These are phyloP conservation scores for Talaromyces sp. DNA, from an alignment of 2,329 filamentous ascomycete species.

Conservation along the genomic window DNA sequence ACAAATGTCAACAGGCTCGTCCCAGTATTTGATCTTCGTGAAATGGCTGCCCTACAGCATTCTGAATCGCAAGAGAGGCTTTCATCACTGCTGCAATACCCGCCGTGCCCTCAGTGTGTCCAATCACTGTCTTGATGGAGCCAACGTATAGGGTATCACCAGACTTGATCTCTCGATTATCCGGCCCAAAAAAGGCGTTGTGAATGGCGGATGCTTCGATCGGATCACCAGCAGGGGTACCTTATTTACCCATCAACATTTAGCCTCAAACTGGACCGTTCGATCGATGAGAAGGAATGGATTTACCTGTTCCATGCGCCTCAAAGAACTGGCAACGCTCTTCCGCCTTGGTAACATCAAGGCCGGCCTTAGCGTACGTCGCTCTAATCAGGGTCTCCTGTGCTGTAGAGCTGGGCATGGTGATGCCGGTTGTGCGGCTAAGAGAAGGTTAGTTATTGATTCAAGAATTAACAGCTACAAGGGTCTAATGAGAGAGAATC, in stretches of 20 bases:
- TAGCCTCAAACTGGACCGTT: too few relatives aligned
- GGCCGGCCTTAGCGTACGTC: conserved; percentile 32
- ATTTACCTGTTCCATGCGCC: conserved; percentile 39
- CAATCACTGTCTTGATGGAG: conserved; percentile 19
- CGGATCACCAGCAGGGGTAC: conserved; percentile 24
- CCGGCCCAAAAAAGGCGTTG: not conserved
- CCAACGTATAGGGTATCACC: not conserved
- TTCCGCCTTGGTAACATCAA: conserved; percentile 21
- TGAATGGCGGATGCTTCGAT: conserved; percentile 9
- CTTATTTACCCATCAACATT: too few relatives aligned
- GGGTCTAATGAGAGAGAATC: too few relatives aligned
- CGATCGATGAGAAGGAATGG: too few relatives aligned
- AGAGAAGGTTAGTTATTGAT: too few relatives aligned
- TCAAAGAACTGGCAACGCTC: conserved; percentile 38
- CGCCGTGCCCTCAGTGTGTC: too few relatives aligned
- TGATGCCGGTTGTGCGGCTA: conserved; percentile 24
- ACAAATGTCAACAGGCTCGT: too few relatives aligned
- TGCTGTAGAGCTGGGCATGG: conserved; percentile 28
- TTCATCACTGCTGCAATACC: conserved; percentile 30
- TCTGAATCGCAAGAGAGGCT: conserved; percentile 31
- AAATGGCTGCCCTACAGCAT: too few relatives aligned
- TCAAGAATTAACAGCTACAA: too few relatives aligned
- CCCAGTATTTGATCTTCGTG: too few relatives aligned
- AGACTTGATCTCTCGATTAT: conserved; percentile 5
- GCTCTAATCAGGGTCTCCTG: conserved; percentile 34